Evolutionary conservation across 257 asterid genomes (phyloP).

Genomic region (Fraxinus anomala): DNA sequence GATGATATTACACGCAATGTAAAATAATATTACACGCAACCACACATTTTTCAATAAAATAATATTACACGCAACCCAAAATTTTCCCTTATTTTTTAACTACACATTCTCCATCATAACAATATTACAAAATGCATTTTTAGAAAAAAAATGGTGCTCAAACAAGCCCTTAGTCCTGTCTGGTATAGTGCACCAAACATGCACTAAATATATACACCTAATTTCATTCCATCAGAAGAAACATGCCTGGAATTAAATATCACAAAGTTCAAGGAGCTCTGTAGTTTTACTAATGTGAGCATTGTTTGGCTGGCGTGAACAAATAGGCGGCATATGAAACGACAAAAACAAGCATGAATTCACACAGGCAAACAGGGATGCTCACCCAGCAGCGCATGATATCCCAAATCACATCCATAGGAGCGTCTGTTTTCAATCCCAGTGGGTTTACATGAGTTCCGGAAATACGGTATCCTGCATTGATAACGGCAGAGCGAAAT

Average conservation of each 20-base stretch:
- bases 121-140: too few species aligned
- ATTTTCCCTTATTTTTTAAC: too few species aligned
- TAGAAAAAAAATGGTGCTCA: too few species aligned
- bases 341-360: background rate
- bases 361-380: background rate
- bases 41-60: too few species aligned
- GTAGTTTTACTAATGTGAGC: background rate
- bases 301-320: background rate
- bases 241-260: background rate
- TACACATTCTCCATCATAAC: too few species aligned
- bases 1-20: too few species aligned
- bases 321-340: background rate
- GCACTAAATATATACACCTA: background rate
- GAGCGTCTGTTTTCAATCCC: constrained; percentile 95
- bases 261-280: background rate
- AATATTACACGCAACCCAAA: too few species aligned
- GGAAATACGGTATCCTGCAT: constrained; percentile 94
- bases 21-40: too few species aligned
- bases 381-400: constrained; percentile 99
- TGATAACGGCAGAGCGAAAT: constrained; percentile 94
- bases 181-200: too few species aligned
- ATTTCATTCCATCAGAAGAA: background rate
- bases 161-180: too few species aligned
- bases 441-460: constrained; percentile 90
- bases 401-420: constrained; percentile 98